Evolutionary conservation across 2,329 filamentous ascomycete species (phyloP), one percentile per base, ranked within the genome.

Genomic region (Whalleya microplaca): DNA sequence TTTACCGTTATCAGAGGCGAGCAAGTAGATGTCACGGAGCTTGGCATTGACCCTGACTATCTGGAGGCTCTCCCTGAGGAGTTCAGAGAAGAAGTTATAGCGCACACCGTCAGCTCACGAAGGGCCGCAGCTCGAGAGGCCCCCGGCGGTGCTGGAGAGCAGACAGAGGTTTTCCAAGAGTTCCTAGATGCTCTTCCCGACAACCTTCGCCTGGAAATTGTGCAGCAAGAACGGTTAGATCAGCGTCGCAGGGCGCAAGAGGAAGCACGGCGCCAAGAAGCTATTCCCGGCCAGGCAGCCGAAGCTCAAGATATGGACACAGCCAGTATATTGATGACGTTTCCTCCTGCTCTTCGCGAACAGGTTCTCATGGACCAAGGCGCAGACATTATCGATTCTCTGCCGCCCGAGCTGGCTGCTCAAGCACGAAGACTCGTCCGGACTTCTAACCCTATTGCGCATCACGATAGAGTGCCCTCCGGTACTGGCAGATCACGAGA

Each of bases 41-140:
- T 99, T 59, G 93, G 94, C 47, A 98, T 99, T 66, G 95, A 99
- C 70, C 85, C 90, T 16, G 93, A 96, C 54, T 99, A 97, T 73
- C 84, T 99, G 6, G 91, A 95, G 56, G 96, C 94, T n/a, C 78
- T 99, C n/a, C 95, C 95, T 0, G 95, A 99, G 66, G 96, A 99
- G 59, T 87, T 98, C 70, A 85, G 95, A 45, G 94, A 98, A 73
- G 95, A 99, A 71, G 95, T 99, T 47, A 91, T 99, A 63, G 92
- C 96, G 72, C 88, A 93, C 60, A 92, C 96, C 56, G 84, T 96
- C 61, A 92, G 90, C 50, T 87, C 91, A 63, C 85, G 94, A 64
- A 87, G 94, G 61, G 89, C 89, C 7, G 86, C 95, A 72, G 91
- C 91, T 42, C 74, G 88, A 71, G 72, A 89, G 78, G 75, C 86